Conservation (phyloP, 306 rosid species). For the Hylodesmum podocarpum region DNA sequence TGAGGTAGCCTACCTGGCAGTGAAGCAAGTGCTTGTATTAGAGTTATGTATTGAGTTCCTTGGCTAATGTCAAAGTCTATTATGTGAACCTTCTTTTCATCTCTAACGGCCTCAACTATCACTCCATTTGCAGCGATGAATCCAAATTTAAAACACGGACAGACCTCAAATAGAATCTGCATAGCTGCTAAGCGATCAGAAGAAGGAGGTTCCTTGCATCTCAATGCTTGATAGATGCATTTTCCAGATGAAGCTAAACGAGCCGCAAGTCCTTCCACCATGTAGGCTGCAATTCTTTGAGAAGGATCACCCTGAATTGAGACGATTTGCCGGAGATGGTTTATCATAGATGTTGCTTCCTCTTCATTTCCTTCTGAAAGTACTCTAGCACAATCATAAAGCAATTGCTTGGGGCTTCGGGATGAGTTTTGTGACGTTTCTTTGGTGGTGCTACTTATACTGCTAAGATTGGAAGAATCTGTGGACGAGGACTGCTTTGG, state of each 20-base stretch:
- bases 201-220: constrained; percentile 94
- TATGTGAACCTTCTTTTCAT: constrained; percentile 74
- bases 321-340: constrained; percentile 72
- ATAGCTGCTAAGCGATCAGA: constrained; percentile 91
- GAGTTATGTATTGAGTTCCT: constrained; percentile 88
- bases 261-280: constrained; percentile 98
- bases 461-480: constrained; percentile 63
- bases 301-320: constrained; percentile 91
- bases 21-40: constrained; percentile 72
- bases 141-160: constrained; percentile 95
- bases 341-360: constrained; percentile 64
- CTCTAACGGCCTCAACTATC: constrained; percentile 69
- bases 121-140: constrained; percentile 85
- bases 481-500: constrained; percentile 79
- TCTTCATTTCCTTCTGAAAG: constrained; percentile 67
- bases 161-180: constrained; percentile 94
- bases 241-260: constrained; percentile 75
- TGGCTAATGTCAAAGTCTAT: constrained; percentile 88
- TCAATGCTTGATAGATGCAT: constrained; percentile 68
- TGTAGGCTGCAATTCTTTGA: constrained; percentile 90
- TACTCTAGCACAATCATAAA: constrained; percentile 69
- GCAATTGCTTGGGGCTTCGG: constrained; percentile 64
- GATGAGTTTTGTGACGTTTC: constrained; percentile 53
- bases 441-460: constrained; percentile 66
- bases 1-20: constrained; percentile 57